Base-by-base conservation (phyloP, 2,329 filamentous ascomycete species). In the Botrytis fragariae region DNA sequence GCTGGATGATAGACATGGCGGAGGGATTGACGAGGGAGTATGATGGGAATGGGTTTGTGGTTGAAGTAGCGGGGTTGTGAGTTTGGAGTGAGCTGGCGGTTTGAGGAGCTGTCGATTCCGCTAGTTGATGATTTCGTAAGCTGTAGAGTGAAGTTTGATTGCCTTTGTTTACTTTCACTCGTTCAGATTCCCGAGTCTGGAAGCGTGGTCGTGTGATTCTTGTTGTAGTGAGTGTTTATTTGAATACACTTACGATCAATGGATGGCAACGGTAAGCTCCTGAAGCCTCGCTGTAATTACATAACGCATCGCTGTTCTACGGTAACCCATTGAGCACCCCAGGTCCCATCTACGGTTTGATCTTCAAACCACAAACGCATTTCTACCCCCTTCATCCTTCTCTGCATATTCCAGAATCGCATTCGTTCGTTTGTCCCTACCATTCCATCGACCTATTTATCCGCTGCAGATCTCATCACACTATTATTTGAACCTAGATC, bases 1-100 rank as follows among this genome's bases (percentile, higher is more conserved):
- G 88, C 81, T 90, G 89, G 78, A 91, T 90, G 80, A 91, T 90
- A 71, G 89, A 91, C 89, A 91, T 91, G 67, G 72, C 77, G 74
- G 45, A 51, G 39, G 62, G 61, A 25, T n/a, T 69, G 42, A n/a
- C 22, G 16, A 44, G 61, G 51, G 35, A 64, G 20, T 18, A 42
- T 62, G 68, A 39, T 39, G 25, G 32, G 48, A 32, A 37, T 29
- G 45, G 69, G 32, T 29, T 42, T 35, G 39, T 44, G 32, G 25
- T 25, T 42, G 57, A 44, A 67, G 62, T 69, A 42, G 71, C 42
- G 71, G 71, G 69, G 57, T 74, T 67, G 57, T 75, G 51, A 48
- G n/a, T 69, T 68, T 61, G 9, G 35, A 61, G 51, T 61, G 39
- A 72, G 62, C 20, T 72, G 73, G 51, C 57, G 39, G 14, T 16